Evolutionary conservation across 306 rosid species (phyloP), one percentile per base, ranked within the genome.

Genomic region (Fagus sylvatica): DNA sequence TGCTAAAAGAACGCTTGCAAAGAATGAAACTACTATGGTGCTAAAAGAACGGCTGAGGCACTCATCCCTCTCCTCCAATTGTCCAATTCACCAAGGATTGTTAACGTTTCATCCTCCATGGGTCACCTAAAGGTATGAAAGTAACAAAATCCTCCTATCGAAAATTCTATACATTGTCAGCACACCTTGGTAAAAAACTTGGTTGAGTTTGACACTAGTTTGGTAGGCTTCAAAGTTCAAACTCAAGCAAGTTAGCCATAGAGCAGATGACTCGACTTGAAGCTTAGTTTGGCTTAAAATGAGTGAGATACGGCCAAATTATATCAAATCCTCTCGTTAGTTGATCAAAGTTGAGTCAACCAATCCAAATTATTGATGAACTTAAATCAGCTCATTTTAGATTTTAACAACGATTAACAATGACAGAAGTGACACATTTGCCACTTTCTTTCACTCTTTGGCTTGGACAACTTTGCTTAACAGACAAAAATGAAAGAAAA

Each of bases 81-180:
- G 39, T 91, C 97, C 9, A 76, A 36, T 22, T 86, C 94, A 6
- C 94, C 92, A 49, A 88, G 62, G 73, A 82, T 89, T 81, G 90
- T 91, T 15, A 88, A 79, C 68, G 86, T 89, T 78, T 76, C 91
- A 3, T 76, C 91, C 16, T 4, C 30, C 43, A 0, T 22, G n/a
- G 92, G 88, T n/a, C 60, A 32, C 1, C 56, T 87, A 9, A 30
- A 79, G 87, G 89, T 86, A 88, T 74, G 73, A 39, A 17, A 48
- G 16, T 39, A 32, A 34, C 37, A 41, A 3, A 59, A n/a, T 59
- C n/a, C 46, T 37, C 46, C 2, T 34, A 11, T 15, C 3, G 9
- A 28, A 48, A n/a, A n/a, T n/a, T n/a, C n/a, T n/a, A 55, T 8
- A 41, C 10, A 65, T 65, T 65, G 32, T 65, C 19, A 37, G 71